Evolutionary conservation across 2,329 filamentous ascomycete species (phyloP).

Genomic region (Sarocladium brachiariae): DNA sequence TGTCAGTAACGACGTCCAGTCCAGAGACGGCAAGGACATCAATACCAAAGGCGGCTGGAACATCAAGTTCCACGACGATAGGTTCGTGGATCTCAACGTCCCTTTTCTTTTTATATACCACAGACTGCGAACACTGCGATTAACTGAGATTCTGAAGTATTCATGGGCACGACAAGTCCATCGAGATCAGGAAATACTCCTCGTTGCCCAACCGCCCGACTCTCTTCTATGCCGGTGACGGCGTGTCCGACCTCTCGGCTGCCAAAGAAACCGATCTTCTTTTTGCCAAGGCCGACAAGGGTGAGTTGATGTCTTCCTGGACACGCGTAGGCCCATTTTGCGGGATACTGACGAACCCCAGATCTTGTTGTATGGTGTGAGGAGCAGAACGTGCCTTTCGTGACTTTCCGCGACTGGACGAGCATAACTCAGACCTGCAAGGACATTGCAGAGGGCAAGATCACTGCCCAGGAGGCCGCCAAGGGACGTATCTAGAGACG

Average conservation of each 20-base stretch:
- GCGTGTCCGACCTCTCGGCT: constrained; percentile 85
- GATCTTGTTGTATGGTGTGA: constrained; percentile 86
- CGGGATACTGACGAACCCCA: constrained; percentile 25
- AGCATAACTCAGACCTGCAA: constrained; percentile 70
- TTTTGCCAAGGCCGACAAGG: constrained; percentile 86
- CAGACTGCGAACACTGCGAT: background rate
- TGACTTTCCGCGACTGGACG: constrained; percentile 77
- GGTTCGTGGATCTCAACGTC: too few species aligned
- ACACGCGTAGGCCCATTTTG: background rate
- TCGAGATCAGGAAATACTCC: constrained; percentile 83
- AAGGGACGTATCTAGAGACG: constrained; percentile 32
- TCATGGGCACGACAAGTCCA: constrained; percentile 95
- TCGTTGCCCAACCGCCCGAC: constrained; percentile 68
- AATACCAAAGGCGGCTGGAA: constrained; percentile 80
- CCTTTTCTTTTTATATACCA: background rate
- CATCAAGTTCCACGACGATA: constrained; percentile 40
- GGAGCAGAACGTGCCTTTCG: constrained; percentile 77
- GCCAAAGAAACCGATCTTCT: constrained; percentile 88
- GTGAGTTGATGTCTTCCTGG: constrained; percentile 35
- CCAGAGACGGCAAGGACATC: constrained; percentile 60
- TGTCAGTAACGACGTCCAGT: constrained; percentile 74
- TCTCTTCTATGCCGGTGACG: constrained; percentile 92
- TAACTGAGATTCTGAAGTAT: constrained; percentile 38
- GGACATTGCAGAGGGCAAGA: constrained; percentile 68
- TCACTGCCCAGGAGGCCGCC: constrained; percentile 64